Conservation (phyloP, 1,284 basidiomycete genomes). For the Agroathelia rolfsii region DNA sequence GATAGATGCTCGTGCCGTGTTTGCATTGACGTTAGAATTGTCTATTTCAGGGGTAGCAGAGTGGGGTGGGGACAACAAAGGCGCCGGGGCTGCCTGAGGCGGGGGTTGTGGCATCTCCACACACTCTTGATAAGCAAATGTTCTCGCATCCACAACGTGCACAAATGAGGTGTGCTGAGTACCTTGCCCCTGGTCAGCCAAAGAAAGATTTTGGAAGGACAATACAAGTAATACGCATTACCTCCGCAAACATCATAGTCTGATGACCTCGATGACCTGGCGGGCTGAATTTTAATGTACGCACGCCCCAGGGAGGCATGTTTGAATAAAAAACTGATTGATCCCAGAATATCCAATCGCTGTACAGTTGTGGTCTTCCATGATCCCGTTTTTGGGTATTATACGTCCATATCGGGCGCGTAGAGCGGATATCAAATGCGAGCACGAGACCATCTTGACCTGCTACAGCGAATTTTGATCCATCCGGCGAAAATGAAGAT, state of each 20-base stretch:
- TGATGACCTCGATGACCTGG: constrained; percentile 38
- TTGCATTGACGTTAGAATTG: too few species aligned
- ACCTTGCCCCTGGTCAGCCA: constrained; percentile 6
- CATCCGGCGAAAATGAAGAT: constrained; percentile 73
- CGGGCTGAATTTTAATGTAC: constrained; percentile 70
- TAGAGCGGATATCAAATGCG: constrained; percentile 70
- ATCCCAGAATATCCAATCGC: constrained; percentile 49
- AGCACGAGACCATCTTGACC: constrained; percentile 79
- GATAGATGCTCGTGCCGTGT: too few species aligned
- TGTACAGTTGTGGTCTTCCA: constrained; percentile 31
- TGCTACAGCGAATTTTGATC: constrained; percentile 76
- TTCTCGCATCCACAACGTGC: constrained; percentile 72
- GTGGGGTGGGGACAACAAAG: too few species aligned
- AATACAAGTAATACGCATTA: constrained; percentile 23
- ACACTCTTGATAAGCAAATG: too few species aligned
- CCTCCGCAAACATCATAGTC: constrained; percentile 79
- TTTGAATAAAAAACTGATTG: constrained; percentile 45
- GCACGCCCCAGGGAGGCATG: constrained; percentile 68
- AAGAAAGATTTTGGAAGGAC: constrained; percentile 2
- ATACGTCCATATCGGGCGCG: constrained; percentile 58
- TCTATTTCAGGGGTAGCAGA: too few species aligned
- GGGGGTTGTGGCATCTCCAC: too few species aligned
- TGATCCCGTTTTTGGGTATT: constrained; percentile 36
- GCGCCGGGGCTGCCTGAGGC: too few species aligned
- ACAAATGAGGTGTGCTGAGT: constrained; percentile 66